phyloP scores from a whole-genome alignment of 192 early-diverging fungal genomes.

The Coemansia sp. region DNA sequence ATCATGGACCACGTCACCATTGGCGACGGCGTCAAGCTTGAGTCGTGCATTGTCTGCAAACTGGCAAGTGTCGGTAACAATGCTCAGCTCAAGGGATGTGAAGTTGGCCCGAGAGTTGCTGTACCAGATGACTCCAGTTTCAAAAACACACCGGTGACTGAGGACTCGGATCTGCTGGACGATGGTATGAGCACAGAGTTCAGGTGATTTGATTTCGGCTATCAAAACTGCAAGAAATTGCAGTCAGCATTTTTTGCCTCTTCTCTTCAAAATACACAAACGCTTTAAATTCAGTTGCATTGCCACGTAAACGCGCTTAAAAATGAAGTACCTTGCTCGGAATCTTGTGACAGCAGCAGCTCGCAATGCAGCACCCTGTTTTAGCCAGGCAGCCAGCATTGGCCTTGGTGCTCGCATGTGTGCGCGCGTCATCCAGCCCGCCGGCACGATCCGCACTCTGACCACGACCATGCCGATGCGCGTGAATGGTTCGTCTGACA shows the following conservation, averaged over 20 bases:
- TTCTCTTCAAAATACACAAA: neutral
- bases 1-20: constrained; percentile 94
- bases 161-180: constrained; percentile 16
- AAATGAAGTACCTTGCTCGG: constrained; percentile 34
- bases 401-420: neutral
- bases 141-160: constrained; percentile 3
- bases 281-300: neutral
- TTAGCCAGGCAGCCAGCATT: neutral
- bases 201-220: neutral
- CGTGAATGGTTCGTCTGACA: constrained; percentile 59
- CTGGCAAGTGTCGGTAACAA: constrained; percentile 76
- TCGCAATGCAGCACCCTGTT: neutral
- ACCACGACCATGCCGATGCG: constrained; percentile 29
- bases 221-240: neutral
- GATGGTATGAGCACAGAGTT: constrained; percentile 25
- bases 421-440: neutral
- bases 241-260: neutral
- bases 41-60: constrained; percentile 83
- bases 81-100: constrained; percentile 83
- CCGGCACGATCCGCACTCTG: constrained; percentile 24
- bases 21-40: constrained; percentile 90
- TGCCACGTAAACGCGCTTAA: neutral
- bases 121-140: constrained; percentile 24
- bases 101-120: constrained; percentile 47
- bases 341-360: constrained; percentile 18